Evolutionary conservation across 768 basidiomycete genomes (phyloP).

Genomic region (Austroboletus eburneus): DNA sequence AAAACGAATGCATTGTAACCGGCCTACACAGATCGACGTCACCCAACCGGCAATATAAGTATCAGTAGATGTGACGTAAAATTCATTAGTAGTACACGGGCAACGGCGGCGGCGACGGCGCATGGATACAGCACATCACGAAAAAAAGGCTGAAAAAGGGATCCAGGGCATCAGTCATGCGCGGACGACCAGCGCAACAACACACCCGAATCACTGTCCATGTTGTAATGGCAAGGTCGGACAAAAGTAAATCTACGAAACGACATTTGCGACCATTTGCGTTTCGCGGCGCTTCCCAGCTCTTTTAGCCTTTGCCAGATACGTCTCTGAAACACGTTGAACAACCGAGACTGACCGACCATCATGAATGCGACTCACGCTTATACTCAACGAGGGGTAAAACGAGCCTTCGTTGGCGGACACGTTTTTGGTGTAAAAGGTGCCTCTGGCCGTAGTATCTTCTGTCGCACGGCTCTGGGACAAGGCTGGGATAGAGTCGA

Average conservation of each 20-base stretch:
- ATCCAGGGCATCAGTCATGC: too few species aligned
- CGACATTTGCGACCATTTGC: slow-evolving; percentile 13
- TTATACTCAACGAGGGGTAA: slow-evolving; percentile 4
- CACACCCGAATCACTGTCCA: slow-evolving; percentile 24
- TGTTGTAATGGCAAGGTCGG: slow-evolving; percentile 19
- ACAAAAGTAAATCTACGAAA: slow-evolving; percentile 9
- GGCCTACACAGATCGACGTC: not conserved
- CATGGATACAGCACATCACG: slow-evolving; percentile 2
- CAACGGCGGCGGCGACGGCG: not conserved
- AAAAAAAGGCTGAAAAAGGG: slow-evolving; percentile 13
- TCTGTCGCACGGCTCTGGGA: slow-evolving; percentile 12
- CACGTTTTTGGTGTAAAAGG: not conserved
- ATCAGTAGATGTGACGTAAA: slow-evolving; percentile 1
- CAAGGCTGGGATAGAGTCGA: slow-evolving; percentile 14
- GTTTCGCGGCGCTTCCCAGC: slow-evolving; percentile 13
- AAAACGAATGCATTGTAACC: slow-evolving; percentile 3
- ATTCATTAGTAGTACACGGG: not conserved
- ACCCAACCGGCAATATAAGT: not conserved
- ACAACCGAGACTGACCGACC: too few species aligned
- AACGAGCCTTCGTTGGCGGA: slow-evolving; percentile 7
- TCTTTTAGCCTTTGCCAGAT: slow-evolving; percentile 14
- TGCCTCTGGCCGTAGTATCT: too few species aligned
- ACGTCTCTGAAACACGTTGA: slow-evolving; percentile 12
- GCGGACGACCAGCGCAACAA: not conserved
- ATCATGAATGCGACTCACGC: slow-evolving; percentile 10